phyloP scores from a whole-genome alignment of 2,329 filamentous ascomycete species.

The Teratosphaeria pseudoeucalypti region DNA sequence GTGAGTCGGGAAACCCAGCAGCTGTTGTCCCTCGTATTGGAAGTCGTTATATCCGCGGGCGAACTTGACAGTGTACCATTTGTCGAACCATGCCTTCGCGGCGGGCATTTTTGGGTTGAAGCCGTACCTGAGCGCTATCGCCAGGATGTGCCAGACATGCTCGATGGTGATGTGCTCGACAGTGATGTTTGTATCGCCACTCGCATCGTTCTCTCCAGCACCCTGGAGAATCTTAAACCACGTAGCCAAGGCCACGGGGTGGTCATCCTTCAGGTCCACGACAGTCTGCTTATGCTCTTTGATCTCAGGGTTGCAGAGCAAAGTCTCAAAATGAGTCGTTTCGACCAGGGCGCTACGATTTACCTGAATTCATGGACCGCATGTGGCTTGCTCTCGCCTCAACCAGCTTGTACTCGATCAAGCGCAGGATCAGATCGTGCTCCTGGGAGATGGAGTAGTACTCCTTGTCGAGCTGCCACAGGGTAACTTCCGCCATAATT shows the following conservation, averaged over 20 bases:
- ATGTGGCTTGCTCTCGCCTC: constrained; percentile 2
- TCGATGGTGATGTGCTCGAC: not conserved
- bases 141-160: constrained; percentile 9
- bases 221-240: constrained; percentile 12
- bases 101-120: constrained; percentile 1
- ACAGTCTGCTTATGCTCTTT: constrained; percentile 2
- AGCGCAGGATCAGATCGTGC: constrained; percentile 9
- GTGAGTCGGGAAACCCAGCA: constrained; percentile 22
- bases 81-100: constrained; percentile 7
- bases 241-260: constrained; percentile 1
- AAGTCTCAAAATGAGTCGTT: constrained; percentile 1
- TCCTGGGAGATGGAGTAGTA: constrained; percentile 8
- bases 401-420: constrained; percentile 6
- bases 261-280: constrained; percentile 7
- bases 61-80: constrained; percentile 4
- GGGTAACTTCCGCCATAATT: not conserved
- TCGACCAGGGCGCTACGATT: constrained; percentile 2
- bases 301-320: constrained; percentile 1
- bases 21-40: constrained; percentile 7
- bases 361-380: constrained; percentile 11
- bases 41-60: not conserved
- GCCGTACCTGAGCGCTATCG: constrained; percentile 9
- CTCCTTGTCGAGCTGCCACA: constrained; percentile 6
- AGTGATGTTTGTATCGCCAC: not conserved
- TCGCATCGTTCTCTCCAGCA: not conserved